Evolutionary conservation across 768 basidiomycete species (phyloP), one percentile per base, ranked within the genome.

Genomic region (Chlorophyllum brunneum): DNA sequence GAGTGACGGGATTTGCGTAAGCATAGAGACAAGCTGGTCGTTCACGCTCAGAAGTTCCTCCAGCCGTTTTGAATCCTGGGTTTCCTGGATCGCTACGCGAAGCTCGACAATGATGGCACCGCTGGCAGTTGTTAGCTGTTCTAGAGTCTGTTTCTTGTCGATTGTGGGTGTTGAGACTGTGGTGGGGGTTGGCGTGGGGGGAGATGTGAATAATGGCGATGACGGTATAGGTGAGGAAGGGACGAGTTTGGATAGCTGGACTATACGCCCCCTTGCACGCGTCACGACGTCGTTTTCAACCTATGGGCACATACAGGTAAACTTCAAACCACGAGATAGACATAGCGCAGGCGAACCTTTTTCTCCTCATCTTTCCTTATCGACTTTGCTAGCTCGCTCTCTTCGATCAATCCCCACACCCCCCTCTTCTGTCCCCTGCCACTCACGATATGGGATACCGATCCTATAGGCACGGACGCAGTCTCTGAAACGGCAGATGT

Each of bases 321-420:
- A 26, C 45, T 13, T 26, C 1, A 7, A 36, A 18, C 50, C 6
- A 40, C 58, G 49, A 45, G 24, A 20, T 31, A 31, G 20, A 4
- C 22, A 34, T 31, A 8, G 13, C 16, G 20, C 48, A 59, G 1
- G 50, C 65, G 7, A 9, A 79, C 78, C 68, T 78, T 77, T 67
- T 78, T 78, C 70, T 79, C 79, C 62, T 83, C 79, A 38, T 64
- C 66, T 52, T 78, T 70, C 46, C 82, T 71, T 51, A 91, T 83
- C 11, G 81, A 78, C 65, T 77, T 81, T 2, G 90, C 90, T 24
- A 92, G 70, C 65, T 88, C 85, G 65, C 89, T 91, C 56, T 89
- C 87, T 65, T 92, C 88, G 48, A 92, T 88, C 81, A 92, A 79
- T 0, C 80, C 81, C 90, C 90, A 92, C 10, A 92, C 78, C 1